These are phyloP conservation scores for Phoma herbarum DNA, from an alignment of 2,329 filamentous ascomycete species.

Conservation along the genomic window DNA sequence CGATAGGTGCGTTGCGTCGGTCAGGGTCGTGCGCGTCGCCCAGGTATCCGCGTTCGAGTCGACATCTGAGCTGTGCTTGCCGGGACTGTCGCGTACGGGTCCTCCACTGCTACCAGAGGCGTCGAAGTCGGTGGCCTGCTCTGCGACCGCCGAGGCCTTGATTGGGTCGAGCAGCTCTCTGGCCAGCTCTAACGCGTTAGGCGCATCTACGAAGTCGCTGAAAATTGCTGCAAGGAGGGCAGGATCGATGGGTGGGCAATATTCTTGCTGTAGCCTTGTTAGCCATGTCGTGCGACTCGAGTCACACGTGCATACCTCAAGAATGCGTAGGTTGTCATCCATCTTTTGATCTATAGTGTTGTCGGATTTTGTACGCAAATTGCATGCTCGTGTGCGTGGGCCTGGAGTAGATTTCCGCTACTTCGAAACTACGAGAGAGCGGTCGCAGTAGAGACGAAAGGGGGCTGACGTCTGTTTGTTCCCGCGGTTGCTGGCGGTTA, in stretches of 20 bases:
- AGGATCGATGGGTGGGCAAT: slow-evolving; percentile 78
- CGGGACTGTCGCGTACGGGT: slow-evolving; percentile 27
- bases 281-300: slow-evolving; percentile 23
- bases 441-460: slow-evolving; percentile 1
- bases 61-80: slow-evolving; percentile 35
- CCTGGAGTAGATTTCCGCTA: not conserved
- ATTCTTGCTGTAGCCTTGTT: slow-evolving; percentile 66
- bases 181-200: slow-evolving; percentile 62
- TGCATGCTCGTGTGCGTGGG: slow-evolving; percentile 38
- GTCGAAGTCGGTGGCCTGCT: slow-evolving; percentile 81
- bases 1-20: slow-evolving; percentile 60
- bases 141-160: slow-evolving; percentile 68
- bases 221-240: slow-evolving; percentile 79
- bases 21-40: slow-evolving; percentile 56
- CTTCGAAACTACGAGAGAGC: not conserved
- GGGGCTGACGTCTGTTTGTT: not conserved
- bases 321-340: slow-evolving; percentile 46
- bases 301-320: slow-evolving; percentile 38
- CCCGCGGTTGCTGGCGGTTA: slow-evolving; percentile 2
- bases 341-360: slow-evolving; percentile 43
- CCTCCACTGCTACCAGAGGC: slow-evolving; percentile 72
- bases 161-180: slow-evolving; percentile 70
- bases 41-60: slow-evolving; percentile 51
- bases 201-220: slow-evolving; percentile 73
- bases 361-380: slow-evolving; percentile 32